phyloP scores from a whole-genome alignment of 305 asterid species.

The Solanum hybrid region DNA sequence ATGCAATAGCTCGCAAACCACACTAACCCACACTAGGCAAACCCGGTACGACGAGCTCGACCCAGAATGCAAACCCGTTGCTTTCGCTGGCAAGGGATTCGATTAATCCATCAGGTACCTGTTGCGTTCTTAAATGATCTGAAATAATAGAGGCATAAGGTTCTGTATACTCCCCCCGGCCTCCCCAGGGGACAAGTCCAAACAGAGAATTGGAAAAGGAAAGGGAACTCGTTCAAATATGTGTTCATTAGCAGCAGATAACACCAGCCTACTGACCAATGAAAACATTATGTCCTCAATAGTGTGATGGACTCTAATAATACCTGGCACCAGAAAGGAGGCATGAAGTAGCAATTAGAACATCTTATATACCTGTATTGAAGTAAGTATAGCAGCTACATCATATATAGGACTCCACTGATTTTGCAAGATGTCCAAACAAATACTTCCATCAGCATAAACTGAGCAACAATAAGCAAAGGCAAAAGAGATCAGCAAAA shows the following conservation, averaged over 20 bases:
- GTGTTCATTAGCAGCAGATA: neutral
- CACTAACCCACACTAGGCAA: neutral
- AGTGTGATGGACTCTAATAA: neutral
- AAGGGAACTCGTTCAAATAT: neutral
- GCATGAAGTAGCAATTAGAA: neutral
- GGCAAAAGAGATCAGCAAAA: neutral
- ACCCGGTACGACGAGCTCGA: neutral
- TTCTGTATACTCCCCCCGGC: neutral
- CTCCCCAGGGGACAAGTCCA: neutral
- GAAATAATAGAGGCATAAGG: neutral
- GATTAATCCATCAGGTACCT: neutral
- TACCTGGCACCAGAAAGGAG: neutral
- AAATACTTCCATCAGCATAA: conserved; percentile 12
- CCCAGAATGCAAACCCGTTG: neutral
- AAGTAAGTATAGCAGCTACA: conserved; percentile 11
- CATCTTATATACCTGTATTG: conserved; percentile 12
- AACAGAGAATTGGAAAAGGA: neutral
- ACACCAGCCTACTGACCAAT: neutral
- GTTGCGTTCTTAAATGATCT: neutral
- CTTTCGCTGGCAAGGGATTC: neutral
- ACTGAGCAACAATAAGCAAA: conserved; percentile 3
- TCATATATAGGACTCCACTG: conserved; percentile 15
- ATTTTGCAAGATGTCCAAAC: conserved; percentile 16
- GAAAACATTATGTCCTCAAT: neutral
- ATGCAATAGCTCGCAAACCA: neutral